These are phyloP conservation scores for Nigrograna mackinnonii DNA, from an alignment of 2,329 filamentous ascomycete species.

Conservation along the genomic window DNA sequence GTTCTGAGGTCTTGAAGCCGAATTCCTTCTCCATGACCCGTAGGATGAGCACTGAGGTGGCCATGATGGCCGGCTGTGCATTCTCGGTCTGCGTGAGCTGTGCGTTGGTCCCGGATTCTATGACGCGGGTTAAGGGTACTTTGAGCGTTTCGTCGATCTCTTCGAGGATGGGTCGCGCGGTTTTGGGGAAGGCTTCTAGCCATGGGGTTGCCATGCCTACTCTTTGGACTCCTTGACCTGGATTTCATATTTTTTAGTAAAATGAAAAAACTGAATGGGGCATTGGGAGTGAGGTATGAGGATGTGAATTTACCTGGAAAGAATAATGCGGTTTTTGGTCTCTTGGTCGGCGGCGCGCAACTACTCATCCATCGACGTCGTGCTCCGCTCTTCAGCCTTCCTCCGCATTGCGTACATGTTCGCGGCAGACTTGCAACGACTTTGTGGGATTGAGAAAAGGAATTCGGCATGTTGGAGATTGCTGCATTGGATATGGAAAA, in stretches of 20 bases:
- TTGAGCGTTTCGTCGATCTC: constrained; percentile 81
- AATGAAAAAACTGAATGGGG: constrained; percentile 1
- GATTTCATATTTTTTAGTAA: too few species aligned
- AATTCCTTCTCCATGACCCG: constrained; percentile 86
- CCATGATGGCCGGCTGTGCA: constrained; percentile 95
- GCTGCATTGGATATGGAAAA: neutral
- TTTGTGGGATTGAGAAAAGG: constrained; percentile 12
- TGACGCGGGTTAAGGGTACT: constrained; percentile 75
- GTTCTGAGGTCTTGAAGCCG: constrained; percentile 69
- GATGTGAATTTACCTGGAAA: constrained; percentile 34
- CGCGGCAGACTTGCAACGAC: constrained; percentile 14
- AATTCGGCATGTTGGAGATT: constrained; percentile 18
- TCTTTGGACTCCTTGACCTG: constrained; percentile 86
- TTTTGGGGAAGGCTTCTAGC: constrained; percentile 82
- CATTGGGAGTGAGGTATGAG: neutral
- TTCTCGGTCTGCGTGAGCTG: constrained; percentile 80
- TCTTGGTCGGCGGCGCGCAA: constrained; percentile 19
- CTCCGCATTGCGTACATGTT: constrained; percentile 23
- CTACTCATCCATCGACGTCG: constrained; percentile 34
- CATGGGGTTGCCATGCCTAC: constrained; percentile 87
- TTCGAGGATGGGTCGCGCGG: constrained; percentile 75
- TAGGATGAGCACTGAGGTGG: constrained; percentile 86
- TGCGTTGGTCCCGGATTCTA: constrained; percentile 77
- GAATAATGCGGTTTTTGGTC: constrained; percentile 43
- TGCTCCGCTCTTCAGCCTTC: constrained; percentile 9